These are phyloP conservation scores for Hypomyces perniciosus DNA, from an alignment of 2,329 filamentous ascomycete species.

Conservation along the genomic window DNA sequence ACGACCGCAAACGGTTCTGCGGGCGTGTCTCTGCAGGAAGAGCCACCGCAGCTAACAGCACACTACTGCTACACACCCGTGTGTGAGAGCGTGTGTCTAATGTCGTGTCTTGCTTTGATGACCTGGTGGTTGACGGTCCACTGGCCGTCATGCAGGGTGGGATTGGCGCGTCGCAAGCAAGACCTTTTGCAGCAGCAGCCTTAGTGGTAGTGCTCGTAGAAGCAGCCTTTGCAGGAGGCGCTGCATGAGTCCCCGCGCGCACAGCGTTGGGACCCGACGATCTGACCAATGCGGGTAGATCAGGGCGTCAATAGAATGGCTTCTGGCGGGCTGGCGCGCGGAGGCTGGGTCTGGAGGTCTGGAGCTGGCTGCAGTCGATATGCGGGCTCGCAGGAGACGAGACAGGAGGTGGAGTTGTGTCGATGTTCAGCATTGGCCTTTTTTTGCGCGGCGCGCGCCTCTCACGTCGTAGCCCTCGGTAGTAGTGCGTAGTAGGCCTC, in stretches of 20 bases:
- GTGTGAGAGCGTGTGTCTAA: slow-evolving; percentile 8
- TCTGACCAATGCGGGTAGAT: neutral
- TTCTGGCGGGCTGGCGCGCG: neutral
- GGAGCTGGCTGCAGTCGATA: too few relatives aligned
- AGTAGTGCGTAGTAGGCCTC: too few relatives aligned
- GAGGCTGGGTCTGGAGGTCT: too few relatives aligned
- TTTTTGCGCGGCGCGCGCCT: too few relatives aligned
- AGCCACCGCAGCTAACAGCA: too few relatives aligned
- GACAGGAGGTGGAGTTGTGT: too few relatives aligned
- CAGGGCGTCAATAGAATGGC: neutral
- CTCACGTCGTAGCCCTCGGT: too few relatives aligned
- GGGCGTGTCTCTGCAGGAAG: neutral
- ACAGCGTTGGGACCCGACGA: neutral
- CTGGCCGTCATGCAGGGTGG: neutral
- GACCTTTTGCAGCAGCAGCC: neutral
- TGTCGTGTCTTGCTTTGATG: neutral
- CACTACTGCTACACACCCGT: too few relatives aligned
- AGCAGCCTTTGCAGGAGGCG: neutral
- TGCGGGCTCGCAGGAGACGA: too few relatives aligned
- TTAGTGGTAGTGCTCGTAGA: neutral
- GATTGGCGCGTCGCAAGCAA: slow-evolving; percentile 8
- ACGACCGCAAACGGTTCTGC: slow-evolving; percentile 2
- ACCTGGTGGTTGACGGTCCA: too few relatives aligned
- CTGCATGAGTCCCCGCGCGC: neutral
- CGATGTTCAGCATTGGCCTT: too few relatives aligned